Percentiles rank a stretch among this genome's conserved stretches.
Evolutionary conservation across 176 grass and related monocot species (phyloP).

Genomic region (Lolium perenne): DNA sequence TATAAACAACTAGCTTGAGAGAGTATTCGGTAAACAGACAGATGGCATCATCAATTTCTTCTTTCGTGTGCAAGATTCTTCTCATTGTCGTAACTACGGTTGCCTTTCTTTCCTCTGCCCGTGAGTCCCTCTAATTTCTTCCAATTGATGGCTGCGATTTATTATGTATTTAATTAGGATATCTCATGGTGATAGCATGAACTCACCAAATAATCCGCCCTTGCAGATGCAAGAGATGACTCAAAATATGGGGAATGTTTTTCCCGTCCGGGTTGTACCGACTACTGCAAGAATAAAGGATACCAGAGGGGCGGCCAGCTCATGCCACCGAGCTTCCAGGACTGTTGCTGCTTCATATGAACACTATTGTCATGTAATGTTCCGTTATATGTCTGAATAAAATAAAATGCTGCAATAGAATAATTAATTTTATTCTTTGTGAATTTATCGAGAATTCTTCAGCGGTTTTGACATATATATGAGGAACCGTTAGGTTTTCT

Average conservation of each 20-base stretch:
- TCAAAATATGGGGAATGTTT: background rate
- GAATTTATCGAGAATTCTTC: background rate
- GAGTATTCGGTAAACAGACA: background rate
- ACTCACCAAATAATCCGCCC: background rate
- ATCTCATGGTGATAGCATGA: background rate
- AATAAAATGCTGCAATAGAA: background rate
- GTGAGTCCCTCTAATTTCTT: background rate
- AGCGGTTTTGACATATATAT: background rate
- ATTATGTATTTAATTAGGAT: background rate
- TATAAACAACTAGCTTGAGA: background rate
- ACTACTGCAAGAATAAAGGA: constrained; percentile 16
- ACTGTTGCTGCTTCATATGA: constrained; percentile 24
- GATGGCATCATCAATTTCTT: background rate
- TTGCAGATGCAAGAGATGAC: background rate
- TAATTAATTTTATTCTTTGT: background rate
- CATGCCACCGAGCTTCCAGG: background rate
- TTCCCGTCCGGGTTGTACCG: background rate
- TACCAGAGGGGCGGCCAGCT: constrained; percentile 5
- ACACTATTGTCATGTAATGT: background rate
- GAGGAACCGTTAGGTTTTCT: background rate
- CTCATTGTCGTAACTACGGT: background rate
- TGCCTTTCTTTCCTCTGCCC: background rate
- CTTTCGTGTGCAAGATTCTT: constrained; percentile 6
- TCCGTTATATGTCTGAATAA: background rate
- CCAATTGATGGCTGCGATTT: background rate